These are phyloP conservation scores for Trichoderma sp. DNA, from an alignment of 2,329 filamentous ascomycete species.

Conservation along the genomic window DNA sequence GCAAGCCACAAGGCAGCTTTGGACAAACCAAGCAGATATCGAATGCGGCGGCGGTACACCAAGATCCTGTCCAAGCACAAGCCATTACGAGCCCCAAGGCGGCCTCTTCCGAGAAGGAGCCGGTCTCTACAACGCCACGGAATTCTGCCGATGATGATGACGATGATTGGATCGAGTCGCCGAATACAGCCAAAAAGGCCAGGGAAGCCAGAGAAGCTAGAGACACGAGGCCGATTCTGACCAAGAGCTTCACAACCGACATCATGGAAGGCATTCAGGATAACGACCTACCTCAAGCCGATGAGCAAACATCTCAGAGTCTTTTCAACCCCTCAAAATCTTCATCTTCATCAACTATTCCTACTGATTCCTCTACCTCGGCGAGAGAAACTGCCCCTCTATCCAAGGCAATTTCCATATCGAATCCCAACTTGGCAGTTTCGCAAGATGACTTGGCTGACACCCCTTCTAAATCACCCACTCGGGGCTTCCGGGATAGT, in stretches of 20 bases:
- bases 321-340: slow-evolving; percentile 53
- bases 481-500: slow-evolving; percentile 62
- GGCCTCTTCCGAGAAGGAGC: slow-evolving; percentile 30
- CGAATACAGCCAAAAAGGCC: slow-evolving; percentile 32
- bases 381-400: slow-evolving; percentile 33
- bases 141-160: slow-evolving; percentile 54
- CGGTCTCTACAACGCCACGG: slow-evolving; percentile 50
- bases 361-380: slow-evolving; percentile 24
- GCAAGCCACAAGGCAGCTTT: slow-evolving; percentile 51
- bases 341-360: slow-evolving; percentile 57
- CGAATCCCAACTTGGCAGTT: slow-evolving; percentile 54
- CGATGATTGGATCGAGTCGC: slow-evolving; percentile 63
- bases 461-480: slow-evolving; percentile 55
- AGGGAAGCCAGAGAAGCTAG: slow-evolving; percentile 26
- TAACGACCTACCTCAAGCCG: slow-evolving; percentile 45
- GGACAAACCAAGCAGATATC: slow-evolving; percentile 49
- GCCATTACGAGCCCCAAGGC: slow-evolving; percentile 29
- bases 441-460: slow-evolving; percentile 40
- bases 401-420: slow-evolving; percentile 61
- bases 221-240: slow-evolving; percentile 48
- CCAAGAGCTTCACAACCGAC: slow-evolving; percentile 61
- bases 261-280: slow-evolving; percentile 55
- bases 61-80: slow-evolving; percentile 28
- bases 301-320: slow-evolving; percentile 17
- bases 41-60: slow-evolving; percentile 26